phyloP scores from a whole-genome alignment of 2,329 filamentous ascomycete species.

The Nigrograna mackinnonii region DNA sequence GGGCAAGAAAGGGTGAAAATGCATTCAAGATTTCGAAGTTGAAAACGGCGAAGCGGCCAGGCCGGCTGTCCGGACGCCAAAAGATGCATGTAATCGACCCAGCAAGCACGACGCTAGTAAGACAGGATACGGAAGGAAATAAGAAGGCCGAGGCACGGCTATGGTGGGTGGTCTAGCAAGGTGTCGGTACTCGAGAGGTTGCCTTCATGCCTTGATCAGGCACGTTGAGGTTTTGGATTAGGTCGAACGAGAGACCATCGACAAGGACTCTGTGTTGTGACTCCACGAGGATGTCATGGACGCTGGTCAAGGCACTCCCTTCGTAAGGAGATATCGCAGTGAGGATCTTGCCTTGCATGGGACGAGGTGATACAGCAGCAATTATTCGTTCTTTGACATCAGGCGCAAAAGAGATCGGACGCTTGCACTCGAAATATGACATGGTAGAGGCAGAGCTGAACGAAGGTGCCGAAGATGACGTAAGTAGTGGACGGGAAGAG shows the following conservation, averaged over 20 bases:
- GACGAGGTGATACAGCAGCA: slow-evolving; percentile 32
- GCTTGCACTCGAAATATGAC: slow-evolving; percentile 39
- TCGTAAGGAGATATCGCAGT: slow-evolving; percentile 38
- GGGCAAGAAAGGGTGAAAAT: not conserved
- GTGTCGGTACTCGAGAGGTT: slow-evolving; percentile 19
- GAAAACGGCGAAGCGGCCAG: slow-evolving; percentile 13
- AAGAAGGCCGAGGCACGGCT: not conserved
- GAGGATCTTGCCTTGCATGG: slow-evolving; percentile 19
- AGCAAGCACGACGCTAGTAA: slow-evolving; percentile 14
- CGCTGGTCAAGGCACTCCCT: slow-evolving; percentile 26
- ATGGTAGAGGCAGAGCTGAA: slow-evolving; percentile 27
- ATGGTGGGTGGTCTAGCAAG: slow-evolving; percentile 17
- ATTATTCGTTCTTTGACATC: slow-evolving; percentile 30
- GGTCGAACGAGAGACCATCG: slow-evolving; percentile 41
- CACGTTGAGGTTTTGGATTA: slow-evolving; percentile 30
- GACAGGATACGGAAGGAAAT: slow-evolving; percentile 3
- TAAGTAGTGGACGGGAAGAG: slow-evolving; percentile 29
- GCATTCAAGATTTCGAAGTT: not conserved
- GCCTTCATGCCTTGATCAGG: slow-evolving; percentile 13
- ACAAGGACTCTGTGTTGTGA: slow-evolving; percentile 35
- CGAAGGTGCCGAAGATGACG: slow-evolving; percentile 36
- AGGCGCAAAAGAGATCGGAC: slow-evolving; percentile 21
- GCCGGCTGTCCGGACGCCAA: slow-evolving; percentile 22
- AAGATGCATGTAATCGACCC: not conserved
- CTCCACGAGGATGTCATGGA: slow-evolving; percentile 35